Evolutionary conservation across 768 basidiomycete species (phyloP).

Genomic region (Lactarius deliciosus): DNA sequence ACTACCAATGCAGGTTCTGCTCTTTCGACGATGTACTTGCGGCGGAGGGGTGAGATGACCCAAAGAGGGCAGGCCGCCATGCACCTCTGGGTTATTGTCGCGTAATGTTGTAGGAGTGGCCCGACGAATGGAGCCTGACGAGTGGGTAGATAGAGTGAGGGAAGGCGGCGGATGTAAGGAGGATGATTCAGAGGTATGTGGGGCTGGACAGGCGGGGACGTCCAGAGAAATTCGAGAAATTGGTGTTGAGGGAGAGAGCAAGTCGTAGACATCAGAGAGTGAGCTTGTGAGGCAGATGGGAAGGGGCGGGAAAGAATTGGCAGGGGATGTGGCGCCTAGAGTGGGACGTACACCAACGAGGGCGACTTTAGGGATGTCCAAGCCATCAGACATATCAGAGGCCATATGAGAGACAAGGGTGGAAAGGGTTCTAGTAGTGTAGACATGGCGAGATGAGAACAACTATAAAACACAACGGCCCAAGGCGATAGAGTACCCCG

Average conservation of each 20-base stretch:
- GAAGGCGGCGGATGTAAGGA: constrained; percentile 57
- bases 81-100: constrained; percentile 63
- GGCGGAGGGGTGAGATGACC: constrained; percentile 45
- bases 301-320: too few species aligned
- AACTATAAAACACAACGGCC: too few species aligned
- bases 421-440: too few species aligned
- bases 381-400: too few species aligned
- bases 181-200: constrained; percentile 40
- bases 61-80: constrained; percentile 52
- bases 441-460: too few species aligned
- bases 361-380: too few species aligned
- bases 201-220: constrained; percentile 34
- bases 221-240: constrained; percentile 36
- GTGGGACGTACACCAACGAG: too few species aligned
- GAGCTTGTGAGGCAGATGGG: too few species aligned
- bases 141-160: constrained; percentile 63
- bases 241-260: constrained; percentile 6
- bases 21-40: constrained; percentile 49
- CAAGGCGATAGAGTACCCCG: too few species aligned
- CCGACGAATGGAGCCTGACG: constrained; percentile 61
- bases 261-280: too few species aligned
- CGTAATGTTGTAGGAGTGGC: constrained; percentile 56
- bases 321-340: too few species aligned
- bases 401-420: too few species aligned
- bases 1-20: constrained; percentile 49